phyloP scores from a whole-genome alignment of 2,329 filamentous ascomycete genomes.

The Diplocarpon mali region DNA sequence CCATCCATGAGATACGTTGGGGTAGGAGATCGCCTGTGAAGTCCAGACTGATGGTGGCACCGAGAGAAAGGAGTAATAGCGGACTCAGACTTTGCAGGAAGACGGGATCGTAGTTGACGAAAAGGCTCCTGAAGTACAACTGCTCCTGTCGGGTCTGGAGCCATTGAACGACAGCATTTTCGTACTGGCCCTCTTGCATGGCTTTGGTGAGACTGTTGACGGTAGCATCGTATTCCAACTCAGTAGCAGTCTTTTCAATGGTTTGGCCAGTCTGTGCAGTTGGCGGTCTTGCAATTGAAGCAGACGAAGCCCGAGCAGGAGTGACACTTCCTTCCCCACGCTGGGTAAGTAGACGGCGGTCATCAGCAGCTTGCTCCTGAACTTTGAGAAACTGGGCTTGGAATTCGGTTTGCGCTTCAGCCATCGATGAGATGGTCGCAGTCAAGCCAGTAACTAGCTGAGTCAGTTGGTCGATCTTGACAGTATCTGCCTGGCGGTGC shows the following conservation, averaged over 20 bases:
- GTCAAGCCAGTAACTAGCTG: conserved; percentile 54
- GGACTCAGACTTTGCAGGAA: conserved; percentile 47
- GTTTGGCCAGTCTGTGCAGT: conserved; percentile 24
- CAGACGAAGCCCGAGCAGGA: neutral
- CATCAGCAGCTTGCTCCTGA: conserved; percentile 37
- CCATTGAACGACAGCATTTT: conserved; percentile 55
- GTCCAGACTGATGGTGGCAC: conserved; percentile 50
- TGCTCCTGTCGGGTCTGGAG: conserved; percentile 52
- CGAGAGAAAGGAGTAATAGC: conserved; percentile 52
- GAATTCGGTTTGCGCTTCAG: conserved; percentile 54
- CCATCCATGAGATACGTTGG: conserved; percentile 49
- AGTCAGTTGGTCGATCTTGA: conserved; percentile 65
- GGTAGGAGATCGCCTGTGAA: conserved; percentile 41
- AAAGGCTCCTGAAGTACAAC: conserved; percentile 48
- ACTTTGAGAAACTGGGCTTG: conserved; percentile 53
- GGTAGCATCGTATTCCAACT: conserved; percentile 43
- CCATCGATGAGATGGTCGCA: conserved; percentile 60
- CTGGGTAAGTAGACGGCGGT: conserved; percentile 24
- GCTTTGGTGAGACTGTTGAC: conserved; percentile 49
- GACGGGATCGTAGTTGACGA: conserved; percentile 39
- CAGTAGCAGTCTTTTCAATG: conserved; percentile 33
- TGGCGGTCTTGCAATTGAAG: conserved; percentile 13
- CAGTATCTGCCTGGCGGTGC: conserved; percentile 28
- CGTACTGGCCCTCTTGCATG: conserved; percentile 49
- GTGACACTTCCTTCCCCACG: conserved; percentile 2